Evolutionary conservation across 202 grass and related monocot genomes (phyloP), one percentile per base, ranked within the genome.

Genomic region (Dendrocalamus latiflorus): DNA sequence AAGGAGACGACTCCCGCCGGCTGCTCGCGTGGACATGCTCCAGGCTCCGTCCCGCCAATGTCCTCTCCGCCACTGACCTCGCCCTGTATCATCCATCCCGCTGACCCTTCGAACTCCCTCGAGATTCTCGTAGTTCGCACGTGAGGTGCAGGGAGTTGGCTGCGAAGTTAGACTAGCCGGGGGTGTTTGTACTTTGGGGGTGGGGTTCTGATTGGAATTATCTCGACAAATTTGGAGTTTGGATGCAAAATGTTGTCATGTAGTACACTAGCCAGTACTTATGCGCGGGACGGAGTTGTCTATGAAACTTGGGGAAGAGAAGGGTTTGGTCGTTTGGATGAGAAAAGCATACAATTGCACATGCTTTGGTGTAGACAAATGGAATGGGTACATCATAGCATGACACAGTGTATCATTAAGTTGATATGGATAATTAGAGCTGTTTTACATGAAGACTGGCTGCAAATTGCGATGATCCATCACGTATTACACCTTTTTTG

Each of bases 1-100:
- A 97, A 76, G 88, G 91, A 10, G 88, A 93, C 24, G 90, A 64
- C 77, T 65, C 83, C 42, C 81, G 79, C 55, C 92, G 88, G n/a
- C 47, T 97, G 25, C 86, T 97, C 20, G 90, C 85, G 36, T 97
- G 95, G 92, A 86, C 94, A 86, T 91, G 72, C 84, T 78, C 90
- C 84, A 83, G 86, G 45, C 95, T 97, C 72, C 92, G 90, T 44
- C 92, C 90, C 49, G 88, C 90, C 74, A 93, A 93, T 59, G 95
- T 91, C 63, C 86, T 94, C 74, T 94, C 90, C 81, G 33, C 85
- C 80, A 74, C 88, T n/a, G 92, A 97, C 79, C 90, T 97, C 43
- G 75, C 77, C 21, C 86, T 91, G 95, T 97, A 93, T 33, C 21
- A 43, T 22, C 75, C 3, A 14, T 65, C 47, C 70, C 47, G 8